Conservation (phyloP, 2,329 filamentous ascomycete species). For the Pseudogymnoascus destructans region DNA sequence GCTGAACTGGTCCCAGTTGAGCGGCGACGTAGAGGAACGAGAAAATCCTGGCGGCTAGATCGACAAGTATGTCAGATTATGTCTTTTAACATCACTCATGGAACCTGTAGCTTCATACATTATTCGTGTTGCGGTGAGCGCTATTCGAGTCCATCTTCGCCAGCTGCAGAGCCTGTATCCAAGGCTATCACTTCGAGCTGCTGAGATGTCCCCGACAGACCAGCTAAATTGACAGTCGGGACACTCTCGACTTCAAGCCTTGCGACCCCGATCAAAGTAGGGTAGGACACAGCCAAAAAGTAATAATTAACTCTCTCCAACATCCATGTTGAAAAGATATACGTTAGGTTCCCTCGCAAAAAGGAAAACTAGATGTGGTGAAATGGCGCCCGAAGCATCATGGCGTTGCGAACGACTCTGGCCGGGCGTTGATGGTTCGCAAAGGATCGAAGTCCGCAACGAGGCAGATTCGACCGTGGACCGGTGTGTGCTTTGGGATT, state of each 20-base stretch:
- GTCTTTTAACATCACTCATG: background rate
- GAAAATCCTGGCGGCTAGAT: background rate
- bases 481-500: background rate
- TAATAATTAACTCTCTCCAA: background rate
- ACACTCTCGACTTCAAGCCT: background rate
- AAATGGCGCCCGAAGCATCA: background rate
- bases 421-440: background rate
- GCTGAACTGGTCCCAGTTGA: background rate
- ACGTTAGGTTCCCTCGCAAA: background rate
- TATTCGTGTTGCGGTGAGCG: conserved; percentile 2
- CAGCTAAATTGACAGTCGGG: background rate
- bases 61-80: background rate
- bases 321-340: background rate
- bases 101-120: background rate
- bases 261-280: background rate
- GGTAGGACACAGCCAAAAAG: background rate
- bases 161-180: background rate
- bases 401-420: conserved; percentile 2
- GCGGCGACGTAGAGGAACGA: background rate
- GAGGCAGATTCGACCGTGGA: background rate
- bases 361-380: background rate
- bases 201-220: background rate
- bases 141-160: background rate
- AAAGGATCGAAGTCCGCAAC: background rate
- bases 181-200: background rate